A percentile compares a stretch with the other conserved stretches of the same genome.
Evolutionary conservation across 2,329 filamentous ascomycete species (phyloP).

Genomic region (Xylaria sp.): DNA sequence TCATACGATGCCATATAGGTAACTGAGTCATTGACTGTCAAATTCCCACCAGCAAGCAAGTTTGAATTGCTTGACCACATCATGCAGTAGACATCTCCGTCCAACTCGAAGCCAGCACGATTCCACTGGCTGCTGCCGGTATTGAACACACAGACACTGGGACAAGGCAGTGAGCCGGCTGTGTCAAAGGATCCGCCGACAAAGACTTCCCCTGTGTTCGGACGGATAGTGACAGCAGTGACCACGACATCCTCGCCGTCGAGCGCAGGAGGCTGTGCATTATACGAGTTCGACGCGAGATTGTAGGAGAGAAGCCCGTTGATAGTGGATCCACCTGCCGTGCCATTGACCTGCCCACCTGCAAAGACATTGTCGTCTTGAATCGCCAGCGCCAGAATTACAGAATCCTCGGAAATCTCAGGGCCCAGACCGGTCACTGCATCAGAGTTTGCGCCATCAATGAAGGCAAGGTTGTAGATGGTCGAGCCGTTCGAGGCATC

Average conservation of each 20-base stretch:
- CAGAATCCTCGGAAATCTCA: conserved; percentile 70
- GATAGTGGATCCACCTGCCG: conserved; percentile 62
- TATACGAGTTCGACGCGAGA: conserved; percentile 64
- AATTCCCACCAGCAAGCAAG: conserved; percentile 76
- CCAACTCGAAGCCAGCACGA: conserved; percentile 72
- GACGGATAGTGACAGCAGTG: conserved; percentile 73
- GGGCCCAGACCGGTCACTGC: conserved; percentile 69
- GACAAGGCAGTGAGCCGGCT: conserved; percentile 81
- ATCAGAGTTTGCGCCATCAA: conserved; percentile 73
- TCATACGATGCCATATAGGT: conserved; percentile 76
- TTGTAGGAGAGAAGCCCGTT: conserved; percentile 82
- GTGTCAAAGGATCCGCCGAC: conserved; percentile 84
- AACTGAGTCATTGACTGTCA: conserved; percentile 67
- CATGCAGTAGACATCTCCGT: conserved; percentile 71
- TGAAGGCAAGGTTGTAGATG: conserved; percentile 79
- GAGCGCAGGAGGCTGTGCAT: conserved; percentile 74
- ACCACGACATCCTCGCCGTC: conserved; percentile 72
- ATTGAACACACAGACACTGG: conserved; percentile 79
- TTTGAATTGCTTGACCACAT: conserved; percentile 74
- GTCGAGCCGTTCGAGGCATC: conserved; percentile 67
- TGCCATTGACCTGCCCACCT: conserved; percentile 78
- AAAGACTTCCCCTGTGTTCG: conserved; percentile 73
- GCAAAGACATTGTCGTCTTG: conserved; percentile 73
- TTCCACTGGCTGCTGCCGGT: conserved; percentile 75
- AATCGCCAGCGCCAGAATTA: conserved; percentile 72